These are phyloP conservation scores for Truncatella angustata DNA, from an alignment of 2,329 filamentous ascomycete species.

Conservation along the genomic window DNA sequence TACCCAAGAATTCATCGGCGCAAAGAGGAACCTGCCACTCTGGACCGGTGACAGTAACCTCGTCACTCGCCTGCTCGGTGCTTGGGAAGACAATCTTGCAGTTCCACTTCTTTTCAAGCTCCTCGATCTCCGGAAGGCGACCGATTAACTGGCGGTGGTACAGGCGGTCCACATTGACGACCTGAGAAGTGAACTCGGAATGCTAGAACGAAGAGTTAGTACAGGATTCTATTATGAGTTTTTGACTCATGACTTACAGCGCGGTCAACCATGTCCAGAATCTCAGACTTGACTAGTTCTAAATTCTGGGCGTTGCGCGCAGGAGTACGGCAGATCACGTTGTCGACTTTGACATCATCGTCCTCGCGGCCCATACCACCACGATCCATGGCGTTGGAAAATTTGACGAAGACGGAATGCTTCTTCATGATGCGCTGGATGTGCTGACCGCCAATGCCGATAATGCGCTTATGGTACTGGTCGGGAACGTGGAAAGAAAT, in stretches of 20 bases:
- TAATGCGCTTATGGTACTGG: conserved; percentile 99
- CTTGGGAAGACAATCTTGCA: conserved; percentile 99
- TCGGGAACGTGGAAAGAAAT: conserved; percentile 99
- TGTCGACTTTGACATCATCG: conserved; percentile 97
- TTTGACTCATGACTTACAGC: conserved; percentile 54
- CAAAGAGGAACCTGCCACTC: conserved; percentile 98
- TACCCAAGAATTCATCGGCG: conserved; percentile 92
- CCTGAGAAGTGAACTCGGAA: conserved; percentile 93
- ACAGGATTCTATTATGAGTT: conserved; percentile 3
- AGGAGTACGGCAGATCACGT: conserved; percentile 96
- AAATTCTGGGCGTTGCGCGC: conserved; percentile 95
- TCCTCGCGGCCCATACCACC: conserved; percentile 90
- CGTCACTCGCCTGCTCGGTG: conserved; percentile 94
- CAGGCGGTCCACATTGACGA: conserved; percentile 88
- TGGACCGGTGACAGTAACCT: conserved; percentile 91
- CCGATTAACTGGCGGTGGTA: conserved; percentile 93
- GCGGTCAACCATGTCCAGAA: conserved; percentile 98
- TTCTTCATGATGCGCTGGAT: conserved; percentile 99
- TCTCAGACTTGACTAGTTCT: conserved; percentile 97
- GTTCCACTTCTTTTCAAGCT: conserved; percentile 98
- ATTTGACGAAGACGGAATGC: conserved; percentile 99
- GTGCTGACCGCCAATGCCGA: conserved; percentile 96
- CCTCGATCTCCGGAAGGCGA: conserved; percentile 84
- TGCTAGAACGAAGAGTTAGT: conserved; percentile 52
- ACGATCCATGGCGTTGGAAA: conserved; percentile 98